phyloP scores from a whole-genome alignment of 179 eudicot species.

The Spinacia oleracea region DNA sequence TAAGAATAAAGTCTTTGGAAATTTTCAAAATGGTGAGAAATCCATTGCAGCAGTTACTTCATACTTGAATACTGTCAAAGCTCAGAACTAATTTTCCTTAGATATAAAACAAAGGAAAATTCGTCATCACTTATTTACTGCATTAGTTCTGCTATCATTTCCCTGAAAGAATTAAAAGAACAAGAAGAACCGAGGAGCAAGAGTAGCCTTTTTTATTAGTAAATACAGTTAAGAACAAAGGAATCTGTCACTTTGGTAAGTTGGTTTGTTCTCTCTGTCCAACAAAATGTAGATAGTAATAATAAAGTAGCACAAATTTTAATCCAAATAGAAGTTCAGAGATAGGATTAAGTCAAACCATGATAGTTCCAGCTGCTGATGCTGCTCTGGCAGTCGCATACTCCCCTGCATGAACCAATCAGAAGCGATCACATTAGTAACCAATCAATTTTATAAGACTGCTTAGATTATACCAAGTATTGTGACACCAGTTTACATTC shows the following conservation, averaged over 20 bases:
- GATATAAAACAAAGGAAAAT: neutral
- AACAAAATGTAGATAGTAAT: neutral
- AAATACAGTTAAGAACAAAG: neutral
- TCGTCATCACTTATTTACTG: neutral
- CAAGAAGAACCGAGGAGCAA: neutral
- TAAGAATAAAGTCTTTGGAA: neutral
- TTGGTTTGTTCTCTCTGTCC: neutral
- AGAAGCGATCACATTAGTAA: neutral
- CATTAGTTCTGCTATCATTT: neutral
- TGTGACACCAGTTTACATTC: neutral
- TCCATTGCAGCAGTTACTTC: neutral
- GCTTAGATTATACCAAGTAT: neutral
- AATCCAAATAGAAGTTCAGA: neutral
- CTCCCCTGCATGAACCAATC: constrained; percentile 60
- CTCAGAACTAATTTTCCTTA: neutral
- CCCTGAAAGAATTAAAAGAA: neutral
- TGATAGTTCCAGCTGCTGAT: constrained; percentile 91
- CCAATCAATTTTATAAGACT: neutral
- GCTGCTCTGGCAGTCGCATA: constrained; percentile 94
- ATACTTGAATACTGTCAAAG: neutral
- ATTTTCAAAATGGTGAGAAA: neutral
- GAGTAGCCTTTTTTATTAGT: neutral
- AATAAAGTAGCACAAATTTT: neutral
- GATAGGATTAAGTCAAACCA: constrained; percentile 50
- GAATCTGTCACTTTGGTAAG: neutral